These are phyloP conservation scores for Striga hermonthica DNA, from an alignment of 305 asterid species.

Conservation along the genomic window DNA sequence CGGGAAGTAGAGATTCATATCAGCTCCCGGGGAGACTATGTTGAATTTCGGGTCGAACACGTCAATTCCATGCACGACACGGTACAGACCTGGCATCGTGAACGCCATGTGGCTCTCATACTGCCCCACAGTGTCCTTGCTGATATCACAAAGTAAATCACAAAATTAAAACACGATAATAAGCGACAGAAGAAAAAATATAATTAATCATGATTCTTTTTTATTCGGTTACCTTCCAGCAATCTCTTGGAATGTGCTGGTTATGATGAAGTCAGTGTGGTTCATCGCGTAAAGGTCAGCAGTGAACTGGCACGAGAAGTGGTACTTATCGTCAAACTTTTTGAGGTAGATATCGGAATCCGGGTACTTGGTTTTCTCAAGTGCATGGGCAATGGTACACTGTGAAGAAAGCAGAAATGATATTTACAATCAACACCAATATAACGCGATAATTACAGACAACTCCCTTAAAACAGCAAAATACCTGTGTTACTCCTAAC, in stretches of 20 bases:
- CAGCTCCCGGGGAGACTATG: slow-evolving; percentile 81
- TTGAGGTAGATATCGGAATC: slow-evolving; percentile 68
- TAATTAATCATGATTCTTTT: neutral
- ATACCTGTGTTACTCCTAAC: slow-evolving; percentile 70
- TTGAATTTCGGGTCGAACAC: slow-evolving; percentile 80
- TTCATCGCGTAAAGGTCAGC: slow-evolving; percentile 84
- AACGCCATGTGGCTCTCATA: slow-evolving; percentile 79
- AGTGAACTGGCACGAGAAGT: slow-evolving; percentile 73
- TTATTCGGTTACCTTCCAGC: slow-evolving; percentile 59
- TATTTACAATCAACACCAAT: neutral
- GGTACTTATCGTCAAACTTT: slow-evolving; percentile 69
- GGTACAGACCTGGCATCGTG: slow-evolving; percentile 80
- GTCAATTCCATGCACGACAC: slow-evolving; percentile 74
- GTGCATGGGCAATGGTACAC: slow-evolving; percentile 80
- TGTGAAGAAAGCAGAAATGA: slow-evolving; percentile 23
- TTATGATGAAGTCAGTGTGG: slow-evolving; percentile 77
- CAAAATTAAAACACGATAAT: neutral
- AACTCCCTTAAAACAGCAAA: neutral
- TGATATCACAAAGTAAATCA: slow-evolving; percentile 23
- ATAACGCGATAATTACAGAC: neutral
- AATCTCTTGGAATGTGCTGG: slow-evolving; percentile 84
- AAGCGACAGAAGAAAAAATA: neutral
- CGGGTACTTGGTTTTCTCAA: slow-evolving; percentile 82
- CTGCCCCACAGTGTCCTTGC: slow-evolving; percentile 80
- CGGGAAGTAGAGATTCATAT: slow-evolving; percentile 57